Base-by-base conservation (phyloP, 108 stramenopile species). In the Cafeteria roenbergensis region DNA sequence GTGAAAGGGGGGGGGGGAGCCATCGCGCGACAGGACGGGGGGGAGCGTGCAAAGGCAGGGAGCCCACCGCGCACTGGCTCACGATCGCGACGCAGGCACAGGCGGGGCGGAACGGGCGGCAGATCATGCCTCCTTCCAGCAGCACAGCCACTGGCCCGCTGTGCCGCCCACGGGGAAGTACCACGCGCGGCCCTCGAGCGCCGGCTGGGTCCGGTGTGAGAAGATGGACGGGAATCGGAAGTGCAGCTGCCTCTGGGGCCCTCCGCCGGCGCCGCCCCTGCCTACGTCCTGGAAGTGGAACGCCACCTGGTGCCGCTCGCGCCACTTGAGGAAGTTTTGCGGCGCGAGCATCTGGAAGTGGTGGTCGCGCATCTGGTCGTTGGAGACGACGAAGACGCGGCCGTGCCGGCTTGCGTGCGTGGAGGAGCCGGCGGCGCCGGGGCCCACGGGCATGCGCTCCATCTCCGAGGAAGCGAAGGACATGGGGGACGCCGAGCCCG, bases 351-450 rank as follows among this genome's bases (percentile, higher is more conserved):
- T 91, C 69, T 86, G 86, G 76, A 94, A 95, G 71, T 90, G 88
- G 78, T 99, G 97, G 80, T 99, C 97, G 54, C 97, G 73, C 94
- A 99, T 92, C 71, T 94, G 91, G 67, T 96, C 97, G 75, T 95
- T 96, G 8, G 89, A 90, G 22, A 99, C 75, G 24, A 92, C 88
- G 57, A 88, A 65, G 14, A 85, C 75, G 2, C 52, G 9, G 52
- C 52, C 52, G n/a, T n/a, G n/a, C n/a, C n/a, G n/a, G n/a, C n/a
- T n/a, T n/a, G n/a, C n/a, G n/a, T n/a, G n/a, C n/a, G n/a, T n/a
- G n/a, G n/a, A n/a, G n/a, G n/a, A n/a, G n/a, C n/a, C n/a, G n/a
- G n/a, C n/a, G n/a, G n/a, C n/a, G n/a, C n/a, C n/a, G n/a, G n/a
- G n/a, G n/a, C n/a, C n/a, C n/a, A n/a, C n/a, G n/a, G n/a, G n/a